These are phyloP conservation scores for Yamadazyma laniorum DNA, from an alignment of 805 yeast species.

Conservation along the genomic window DNA sequence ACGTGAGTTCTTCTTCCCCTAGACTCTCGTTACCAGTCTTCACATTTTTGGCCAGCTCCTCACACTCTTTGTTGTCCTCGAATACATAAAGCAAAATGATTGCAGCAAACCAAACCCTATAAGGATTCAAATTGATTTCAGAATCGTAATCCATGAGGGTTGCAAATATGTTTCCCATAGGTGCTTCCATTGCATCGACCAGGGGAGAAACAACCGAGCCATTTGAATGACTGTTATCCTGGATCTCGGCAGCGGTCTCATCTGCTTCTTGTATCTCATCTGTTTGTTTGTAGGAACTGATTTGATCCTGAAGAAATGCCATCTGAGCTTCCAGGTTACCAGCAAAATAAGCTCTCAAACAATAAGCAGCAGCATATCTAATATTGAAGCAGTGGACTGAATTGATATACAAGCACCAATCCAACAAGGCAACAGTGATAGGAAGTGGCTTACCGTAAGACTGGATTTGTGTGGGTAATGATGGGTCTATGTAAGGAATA, in stretches of 20 bases:
- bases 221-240: background rate
- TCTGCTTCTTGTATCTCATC: slow-evolving; percentile 6
- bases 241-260: slow-evolving; percentile 1
- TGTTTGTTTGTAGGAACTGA: slow-evolving; percentile 36
- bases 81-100: slow-evolving; percentile 62
- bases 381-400: slow-evolving; percentile 85
- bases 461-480: slow-evolving; percentile 46
- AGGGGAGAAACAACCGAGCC: background rate
- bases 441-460: slow-evolving; percentile 48
- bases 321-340: slow-evolving; percentile 60
- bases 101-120: slow-evolving; percentile 80
- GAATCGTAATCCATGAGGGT: slow-evolving; percentile 74
- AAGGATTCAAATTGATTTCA: slow-evolving; percentile 69
- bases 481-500: slow-evolving; percentile 88
- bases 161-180: slow-evolving; percentile 61
- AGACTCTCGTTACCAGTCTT: slow-evolving; percentile 54
- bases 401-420: slow-evolving; percentile 78
- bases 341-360: slow-evolving; percentile 66
- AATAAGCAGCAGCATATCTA: slow-evolving; percentile 66
- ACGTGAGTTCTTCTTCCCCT: slow-evolving; percentile 67
- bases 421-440: slow-evolving; percentile 68
- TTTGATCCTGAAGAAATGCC: slow-evolving; percentile 68
- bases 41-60: slow-evolving; percentile 48
- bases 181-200: slow-evolving; percentile 20
- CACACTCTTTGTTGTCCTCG: slow-evolving; percentile 50